Conservation (phyloP, 177 flowering plant species). For the Telopea speciosissima region DNA sequence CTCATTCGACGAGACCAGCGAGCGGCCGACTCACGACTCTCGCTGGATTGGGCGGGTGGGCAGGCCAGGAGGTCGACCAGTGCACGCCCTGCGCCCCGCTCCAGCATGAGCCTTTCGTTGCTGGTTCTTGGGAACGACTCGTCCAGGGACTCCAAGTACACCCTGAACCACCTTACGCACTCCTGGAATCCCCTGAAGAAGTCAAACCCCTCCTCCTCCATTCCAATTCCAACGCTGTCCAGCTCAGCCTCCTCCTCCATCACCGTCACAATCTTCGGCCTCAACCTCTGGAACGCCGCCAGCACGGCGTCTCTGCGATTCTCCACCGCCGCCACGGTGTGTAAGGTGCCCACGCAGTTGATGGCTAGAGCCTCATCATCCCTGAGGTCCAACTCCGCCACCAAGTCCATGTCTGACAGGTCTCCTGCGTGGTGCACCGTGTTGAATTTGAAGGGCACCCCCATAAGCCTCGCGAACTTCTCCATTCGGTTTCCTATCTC, state of each 20-base stretch:
- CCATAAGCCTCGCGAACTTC: conserved; percentile 95
- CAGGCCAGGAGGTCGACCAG: conserved; percentile 73
- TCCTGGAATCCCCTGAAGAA: conserved; percentile 65
- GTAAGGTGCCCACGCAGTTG: conserved; percentile 65
- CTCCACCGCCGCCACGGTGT: conserved; percentile 27
- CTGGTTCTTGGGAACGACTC: conserved; percentile 70
- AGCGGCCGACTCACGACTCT: conserved; percentile 69
- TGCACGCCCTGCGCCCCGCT: conserved; percentile 72
- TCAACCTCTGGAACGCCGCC: conserved; percentile 39
- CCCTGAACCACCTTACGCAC: conserved; percentile 67
- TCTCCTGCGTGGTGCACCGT: conserved; percentile 59
- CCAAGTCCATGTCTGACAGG: conserved; percentile 50
- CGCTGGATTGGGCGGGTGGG: conserved; percentile 43
- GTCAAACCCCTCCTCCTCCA: conserved; percentile 38
- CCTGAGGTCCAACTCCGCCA: conserved; percentile 41
- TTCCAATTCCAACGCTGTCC: conserved; percentile 33
- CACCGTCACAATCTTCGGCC: conserved; percentile 71
- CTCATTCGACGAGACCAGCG: conserved; percentile 57
- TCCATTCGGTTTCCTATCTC: conserved; percentile 82
- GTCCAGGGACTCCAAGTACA: conserved; percentile 76
- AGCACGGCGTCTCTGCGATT: conserved; percentile 43
- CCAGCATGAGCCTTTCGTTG: conserved; percentile 76
- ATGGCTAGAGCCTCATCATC: conserved; percentile 79
- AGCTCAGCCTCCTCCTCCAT: conserved; percentile 92
- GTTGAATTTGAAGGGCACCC: conserved; percentile 83